Evolutionary conservation across 345 rosid species (phyloP), one percentile per base, ranked within the genome.

Genomic region (Cochlearia excelsa): DNA sequence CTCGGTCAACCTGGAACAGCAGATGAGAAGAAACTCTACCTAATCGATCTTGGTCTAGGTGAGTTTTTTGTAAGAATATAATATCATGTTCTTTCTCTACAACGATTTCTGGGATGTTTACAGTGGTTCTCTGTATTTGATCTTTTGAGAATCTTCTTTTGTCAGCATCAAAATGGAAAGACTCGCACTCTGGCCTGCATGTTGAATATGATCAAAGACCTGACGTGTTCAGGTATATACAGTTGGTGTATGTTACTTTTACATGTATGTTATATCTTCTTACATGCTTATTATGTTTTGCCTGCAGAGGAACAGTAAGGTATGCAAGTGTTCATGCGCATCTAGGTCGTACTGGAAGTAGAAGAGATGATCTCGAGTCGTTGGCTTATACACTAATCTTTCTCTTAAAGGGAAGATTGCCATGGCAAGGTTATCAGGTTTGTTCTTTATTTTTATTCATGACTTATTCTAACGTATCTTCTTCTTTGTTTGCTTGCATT

Each of bases 351-450:
- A 84, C 95, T 44, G 88, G 90, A 61, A 92, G 97, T 71, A 75
- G 95, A 23, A 84, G 98, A 65, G 98, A 92, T 72, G 98, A 92
- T 79, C 84, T 92, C 6, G 98, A 92, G 83, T 92, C 98, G 4
- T 77, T 92, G 75, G 98, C 98, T 16, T 92, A 92, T 72, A 92
- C 98, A 1, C 76, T 92, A 59, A 76, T 92, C 54, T 92, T 92
- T 65, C 95, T 92, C 47, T 68, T 86, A 53, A 83, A 77, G 49
- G 98, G 98, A 51, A 86, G 96, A 46, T 77, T 92, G 75, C 97
- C 98, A 28, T 92, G 98, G 98, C 98, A 92, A 70, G 98, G 98
- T n/a, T 92, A 79, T 68, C 94, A 89, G 87, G 98, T 85, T 40
- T 51, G 72, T 40, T 3, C 54, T 48, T 23, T n/a, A 50, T 6